Conservation (phyloP, 257 asterid species). For the Verbena officinalis region DNA sequence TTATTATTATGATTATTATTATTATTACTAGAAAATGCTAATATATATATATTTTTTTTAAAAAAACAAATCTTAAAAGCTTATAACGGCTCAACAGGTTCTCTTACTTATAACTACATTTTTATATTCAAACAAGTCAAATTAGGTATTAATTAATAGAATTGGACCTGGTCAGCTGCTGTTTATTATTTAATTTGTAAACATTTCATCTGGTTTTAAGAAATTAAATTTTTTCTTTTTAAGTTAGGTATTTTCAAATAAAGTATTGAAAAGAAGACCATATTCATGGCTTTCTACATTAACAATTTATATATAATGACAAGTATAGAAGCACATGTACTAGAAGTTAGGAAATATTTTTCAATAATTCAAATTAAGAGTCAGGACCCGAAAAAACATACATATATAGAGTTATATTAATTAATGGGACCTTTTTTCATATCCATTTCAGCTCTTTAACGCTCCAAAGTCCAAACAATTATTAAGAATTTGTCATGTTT, state of each 20-base stretch:
- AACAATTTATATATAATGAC: neutral
- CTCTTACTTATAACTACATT: neutral
- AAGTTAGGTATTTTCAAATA: neutral
- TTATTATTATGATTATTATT: no score
- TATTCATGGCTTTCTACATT: neutral
- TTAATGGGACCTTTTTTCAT: neutral
- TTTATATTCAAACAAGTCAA: neutral
- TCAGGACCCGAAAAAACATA: slow-evolving; percentile 10
- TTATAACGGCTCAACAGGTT: no score
- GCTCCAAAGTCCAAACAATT: slow-evolving; percentile 1
- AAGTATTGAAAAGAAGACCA: neutral
- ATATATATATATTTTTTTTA: no score
- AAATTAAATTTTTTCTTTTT: neutral
- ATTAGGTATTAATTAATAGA: neutral
- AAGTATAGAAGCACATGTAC: slow-evolving; percentile 26
- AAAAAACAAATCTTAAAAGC: no score
- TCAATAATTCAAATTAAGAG: slow-evolving; percentile 24
- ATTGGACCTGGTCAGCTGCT: neutral
- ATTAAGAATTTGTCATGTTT: neutral
- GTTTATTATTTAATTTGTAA: neutral
- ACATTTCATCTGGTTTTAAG: neutral
- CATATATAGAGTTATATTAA: neutral
- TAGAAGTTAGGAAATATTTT: slow-evolving; percentile 15
- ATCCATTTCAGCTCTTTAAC: neutral
- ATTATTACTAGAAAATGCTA: no score